A percentile compares a stretch with the other conserved stretches of the same genome.
Conservation (phyloP, 176 grass and related monocot genomes). For the Ananas comosus region DNA sequence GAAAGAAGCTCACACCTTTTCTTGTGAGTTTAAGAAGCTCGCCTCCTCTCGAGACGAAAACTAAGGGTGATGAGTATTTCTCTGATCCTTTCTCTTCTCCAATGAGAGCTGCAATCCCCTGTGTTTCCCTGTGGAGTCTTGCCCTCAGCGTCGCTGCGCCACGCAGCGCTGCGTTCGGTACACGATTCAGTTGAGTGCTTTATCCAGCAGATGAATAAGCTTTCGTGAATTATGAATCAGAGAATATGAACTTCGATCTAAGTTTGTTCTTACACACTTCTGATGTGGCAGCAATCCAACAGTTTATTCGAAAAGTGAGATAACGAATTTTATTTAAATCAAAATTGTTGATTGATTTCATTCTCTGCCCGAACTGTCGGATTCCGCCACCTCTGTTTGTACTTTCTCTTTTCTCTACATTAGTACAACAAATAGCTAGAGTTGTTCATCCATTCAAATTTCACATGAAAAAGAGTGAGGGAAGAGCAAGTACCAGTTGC, state of each 20-base stretch:
- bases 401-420: no score
- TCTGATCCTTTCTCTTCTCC: constrained; percentile 41
- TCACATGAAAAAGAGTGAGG: not conserved
- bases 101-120: constrained; percentile 32
- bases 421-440: no score
- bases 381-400: no score
- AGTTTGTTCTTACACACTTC: no score
- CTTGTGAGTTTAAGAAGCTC: constrained; percentile 91
- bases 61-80: constrained; percentile 44
- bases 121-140: constrained; percentile 78
- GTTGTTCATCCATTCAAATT: not conserved
- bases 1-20: constrained; percentile 30
- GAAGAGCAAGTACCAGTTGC: constrained; percentile 36
- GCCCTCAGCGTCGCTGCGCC: constrained; percentile 68
- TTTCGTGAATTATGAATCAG: no score
- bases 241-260: no score
- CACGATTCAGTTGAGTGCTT: not conserved
- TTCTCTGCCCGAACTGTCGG: no score
- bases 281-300: no score
- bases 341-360: no score
- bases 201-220: no score
- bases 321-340: no score
- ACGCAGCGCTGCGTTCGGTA: constrained; percentile 40
- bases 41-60: constrained; percentile 65
- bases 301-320: no score